Percentiles rank a stretch among this genome's conserved stretches.
Conservation (phyloP, 352 stramenopile genomes). For the Pythium coloratum region DNA sequence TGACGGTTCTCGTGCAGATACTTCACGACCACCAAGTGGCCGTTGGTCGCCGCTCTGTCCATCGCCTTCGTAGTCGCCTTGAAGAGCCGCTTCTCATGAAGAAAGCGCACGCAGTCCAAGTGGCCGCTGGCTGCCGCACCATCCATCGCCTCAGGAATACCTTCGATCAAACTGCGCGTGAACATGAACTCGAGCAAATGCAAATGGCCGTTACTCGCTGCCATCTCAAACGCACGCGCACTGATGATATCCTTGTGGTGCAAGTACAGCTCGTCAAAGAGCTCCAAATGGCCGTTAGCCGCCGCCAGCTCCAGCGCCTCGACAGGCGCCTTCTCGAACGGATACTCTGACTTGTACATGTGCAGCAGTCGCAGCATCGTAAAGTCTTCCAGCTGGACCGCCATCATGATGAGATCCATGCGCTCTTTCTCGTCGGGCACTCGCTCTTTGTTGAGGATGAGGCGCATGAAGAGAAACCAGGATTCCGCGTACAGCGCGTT, state of each 20-base stretch:
- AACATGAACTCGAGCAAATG: constrained; percentile 2
- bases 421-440: neutral
- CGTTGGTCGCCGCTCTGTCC: neutral
- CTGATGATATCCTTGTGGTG: constrained; percentile 8
- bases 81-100: neutral
- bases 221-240: neutral
- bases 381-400: neutral
- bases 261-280: constrained; percentile 1
- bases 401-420: neutral
- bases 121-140: neutral
- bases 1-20: neutral
- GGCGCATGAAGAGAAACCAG: neutral
- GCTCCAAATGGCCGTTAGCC: neutral
- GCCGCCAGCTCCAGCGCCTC: neutral
- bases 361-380: constrained; percentile 1
- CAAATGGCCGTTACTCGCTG: neutral
- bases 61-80: neutral
- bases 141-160: constrained; percentile 1
- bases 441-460: neutral
- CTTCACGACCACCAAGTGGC: neutral
- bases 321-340: constrained; percentile 1
- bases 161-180: neutral
- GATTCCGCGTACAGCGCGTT: neutral
- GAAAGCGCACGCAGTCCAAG: constrained; percentile 1
- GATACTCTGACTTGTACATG: neutral